Evolutionary conservation across 1,284 basidiomycete genomes (phyloP).

Genomic region (Puccinia triticina): DNA sequence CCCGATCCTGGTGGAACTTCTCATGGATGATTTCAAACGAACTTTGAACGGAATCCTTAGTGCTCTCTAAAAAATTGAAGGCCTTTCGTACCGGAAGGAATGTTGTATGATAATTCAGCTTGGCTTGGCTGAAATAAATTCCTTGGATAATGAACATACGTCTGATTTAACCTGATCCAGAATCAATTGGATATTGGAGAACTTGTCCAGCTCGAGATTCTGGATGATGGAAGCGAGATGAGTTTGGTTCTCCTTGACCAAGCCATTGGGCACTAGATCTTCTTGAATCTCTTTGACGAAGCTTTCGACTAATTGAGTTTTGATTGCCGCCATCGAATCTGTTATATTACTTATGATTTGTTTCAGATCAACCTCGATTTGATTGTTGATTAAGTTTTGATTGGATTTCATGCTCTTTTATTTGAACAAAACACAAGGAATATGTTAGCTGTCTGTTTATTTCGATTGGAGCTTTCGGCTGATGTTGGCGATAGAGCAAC

Average conservation of each 20-base stretch:
- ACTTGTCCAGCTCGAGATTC: conserved; percentile 22
- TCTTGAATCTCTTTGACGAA: conserved; percentile 16
- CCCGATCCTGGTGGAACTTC: conserved; percentile 34
- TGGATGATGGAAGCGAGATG: conserved; percentile 25
- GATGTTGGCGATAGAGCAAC: not conserved
- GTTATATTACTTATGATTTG: not conserved
- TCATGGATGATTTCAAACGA: conserved; percentile 33
- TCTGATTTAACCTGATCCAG: conserved; percentile 33
- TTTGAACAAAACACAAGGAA: not conserved
- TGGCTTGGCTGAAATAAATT: not conserved
- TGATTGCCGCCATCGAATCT: conserved; percentile 14
- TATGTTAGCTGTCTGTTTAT: not conserved
- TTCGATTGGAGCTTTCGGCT: not conserved
- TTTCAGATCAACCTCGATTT: conserved; percentile 24
- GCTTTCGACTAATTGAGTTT: not conserved
- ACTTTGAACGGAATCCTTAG: conserved; percentile 33
- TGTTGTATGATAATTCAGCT: not conserved
- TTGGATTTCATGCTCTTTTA: conserved; percentile 35
- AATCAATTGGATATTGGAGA: conserved; percentile 12
- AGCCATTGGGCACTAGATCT: conserved; percentile 18
- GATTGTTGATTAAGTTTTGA: conserved; percentile 28
- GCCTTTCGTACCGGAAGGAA: conserved; percentile 2
- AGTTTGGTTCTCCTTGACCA: conserved; percentile 20
- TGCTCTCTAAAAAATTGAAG: conserved; percentile 30
- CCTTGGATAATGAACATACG: not conserved